These are phyloP conservation scores for Rhexocercosporidium sp. DNA, from an alignment of 2,329 filamentous ascomycete genomes.

Conservation along the genomic window DNA sequence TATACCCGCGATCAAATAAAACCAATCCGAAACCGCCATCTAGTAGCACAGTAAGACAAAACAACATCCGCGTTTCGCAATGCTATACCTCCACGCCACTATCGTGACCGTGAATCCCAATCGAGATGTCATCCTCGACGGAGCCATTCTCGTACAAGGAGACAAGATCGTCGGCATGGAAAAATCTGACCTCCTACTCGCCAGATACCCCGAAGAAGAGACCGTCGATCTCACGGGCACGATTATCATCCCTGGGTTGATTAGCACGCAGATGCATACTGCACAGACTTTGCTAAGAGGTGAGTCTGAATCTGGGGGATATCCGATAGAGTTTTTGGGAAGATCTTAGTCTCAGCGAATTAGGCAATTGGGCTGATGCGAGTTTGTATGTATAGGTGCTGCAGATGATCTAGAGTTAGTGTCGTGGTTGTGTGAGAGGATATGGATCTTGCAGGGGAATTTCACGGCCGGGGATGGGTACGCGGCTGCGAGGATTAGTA, in stretches of 20 bases:
- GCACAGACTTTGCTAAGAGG: conserved; percentile 55
- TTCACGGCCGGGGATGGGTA: conserved; percentile 54
- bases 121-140: too few species aligned
- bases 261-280: conserved; percentile 56
- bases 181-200: conserved; percentile 41
- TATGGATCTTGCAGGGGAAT: conserved; percentile 54
- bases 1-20: too few species aligned
- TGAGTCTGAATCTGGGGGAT: too few species aligned
- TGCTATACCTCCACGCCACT: too few species aligned
- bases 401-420: conserved; percentile 56
- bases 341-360: too few species aligned
- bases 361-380: conserved; percentile 3
- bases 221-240: conserved; percentile 46
- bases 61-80: too few species aligned
- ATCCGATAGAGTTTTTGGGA: too few species aligned
- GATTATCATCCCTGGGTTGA: conserved; percentile 54
- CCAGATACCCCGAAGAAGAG: conserved; percentile 42
- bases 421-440: conserved; percentile 56
- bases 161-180: conserved; percentile 42
- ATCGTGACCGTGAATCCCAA: too few species aligned
- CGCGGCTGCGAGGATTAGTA: conserved; percentile 52
- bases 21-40: too few species aligned
- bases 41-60: too few species aligned
- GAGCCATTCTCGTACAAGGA: too few species aligned
- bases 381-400: conserved; percentile 22